phyloP scores from a whole-genome alignment of 2,329 filamentous ascomycete species.

The Sporothrix globosa region DNA sequence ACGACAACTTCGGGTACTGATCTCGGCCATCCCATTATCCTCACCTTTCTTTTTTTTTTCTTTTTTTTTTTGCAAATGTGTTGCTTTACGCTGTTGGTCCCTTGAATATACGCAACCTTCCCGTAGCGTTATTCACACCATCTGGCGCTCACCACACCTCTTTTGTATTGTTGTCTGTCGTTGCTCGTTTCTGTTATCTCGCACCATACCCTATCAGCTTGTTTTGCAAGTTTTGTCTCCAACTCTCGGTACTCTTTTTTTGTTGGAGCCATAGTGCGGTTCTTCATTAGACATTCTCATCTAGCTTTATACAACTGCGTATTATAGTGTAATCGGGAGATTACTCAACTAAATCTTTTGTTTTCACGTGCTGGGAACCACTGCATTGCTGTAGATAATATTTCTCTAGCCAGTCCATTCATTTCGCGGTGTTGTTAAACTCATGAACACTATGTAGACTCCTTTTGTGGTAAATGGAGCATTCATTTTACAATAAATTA shows the following conservation, averaged over 20 bases:
- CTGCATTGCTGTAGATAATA: not conserved
- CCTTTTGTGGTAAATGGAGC: too few species aligned
- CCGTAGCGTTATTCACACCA: too few species aligned
- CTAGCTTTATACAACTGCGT: too few species aligned
- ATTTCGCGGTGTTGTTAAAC: not conserved
- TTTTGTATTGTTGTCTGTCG: not conserved
- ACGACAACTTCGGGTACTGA: slow-evolving; percentile 61
- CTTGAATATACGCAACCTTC: not conserved
- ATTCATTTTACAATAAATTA: too few species aligned
- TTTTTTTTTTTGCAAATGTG: not conserved
- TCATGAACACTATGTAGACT: too few species aligned
- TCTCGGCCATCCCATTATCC: not conserved
- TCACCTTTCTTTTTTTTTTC: not conserved
- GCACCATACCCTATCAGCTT: slow-evolving; percentile 1
- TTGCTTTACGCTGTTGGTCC: too few species aligned
- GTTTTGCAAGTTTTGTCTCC: not conserved
- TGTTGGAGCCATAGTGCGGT: not conserved
- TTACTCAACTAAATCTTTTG: not conserved
- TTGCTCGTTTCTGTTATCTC: not conserved
- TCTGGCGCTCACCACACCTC: not conserved
- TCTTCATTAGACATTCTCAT: too few species aligned
- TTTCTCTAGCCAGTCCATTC: too few species aligned
- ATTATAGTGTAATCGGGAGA: too few species aligned
- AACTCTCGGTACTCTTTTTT: not conserved
- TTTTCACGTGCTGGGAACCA: not conserved